These are phyloP conservation scores for Trichophyton benhamiae DNA, from an alignment of 2,329 filamentous ascomycete genomes.

Conservation along the genomic window DNA sequence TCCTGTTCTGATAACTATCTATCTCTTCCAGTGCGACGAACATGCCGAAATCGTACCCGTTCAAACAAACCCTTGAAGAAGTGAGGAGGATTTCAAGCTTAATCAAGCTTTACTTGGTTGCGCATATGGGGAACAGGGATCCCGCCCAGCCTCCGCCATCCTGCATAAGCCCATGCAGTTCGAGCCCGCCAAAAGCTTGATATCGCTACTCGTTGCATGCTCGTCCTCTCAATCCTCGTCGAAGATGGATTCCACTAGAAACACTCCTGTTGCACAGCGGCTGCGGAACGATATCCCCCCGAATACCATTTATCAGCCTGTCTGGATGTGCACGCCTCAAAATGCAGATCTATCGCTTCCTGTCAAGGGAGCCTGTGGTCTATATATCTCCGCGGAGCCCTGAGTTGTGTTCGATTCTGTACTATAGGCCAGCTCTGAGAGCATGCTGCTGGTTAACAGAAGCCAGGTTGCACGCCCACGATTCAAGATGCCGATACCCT, in stretches of 20 bases:
- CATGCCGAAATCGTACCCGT: not conserved
- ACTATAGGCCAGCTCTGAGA: not conserved
- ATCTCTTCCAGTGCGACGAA: not conserved
- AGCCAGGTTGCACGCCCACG: not conserved
- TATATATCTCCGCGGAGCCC: not conserved
- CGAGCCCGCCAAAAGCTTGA: not conserved
- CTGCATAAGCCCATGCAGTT: conserved; percentile 1
- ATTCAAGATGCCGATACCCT: not conserved
- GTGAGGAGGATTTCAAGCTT: not conserved
- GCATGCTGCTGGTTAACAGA: not conserved
- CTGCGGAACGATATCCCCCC: not conserved
- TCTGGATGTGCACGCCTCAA: not conserved
- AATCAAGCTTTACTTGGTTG: conserved; percentile 3
- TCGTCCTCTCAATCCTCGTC: not conserved
- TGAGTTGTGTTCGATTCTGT: not conserved
- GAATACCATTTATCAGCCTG: not conserved
- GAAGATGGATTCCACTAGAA: not conserved
- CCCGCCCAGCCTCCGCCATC: not conserved
- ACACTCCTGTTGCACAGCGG: not conserved
- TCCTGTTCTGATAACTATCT: not conserved
- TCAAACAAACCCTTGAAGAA: not conserved
- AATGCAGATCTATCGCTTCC: not conserved
- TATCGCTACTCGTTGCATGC: not conserved
- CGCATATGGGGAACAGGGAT: not conserved
- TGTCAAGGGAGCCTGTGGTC: not conserved